Conservation (phyloP, 345 rosid genomes). For the Gossypium mustelinum region DNA sequence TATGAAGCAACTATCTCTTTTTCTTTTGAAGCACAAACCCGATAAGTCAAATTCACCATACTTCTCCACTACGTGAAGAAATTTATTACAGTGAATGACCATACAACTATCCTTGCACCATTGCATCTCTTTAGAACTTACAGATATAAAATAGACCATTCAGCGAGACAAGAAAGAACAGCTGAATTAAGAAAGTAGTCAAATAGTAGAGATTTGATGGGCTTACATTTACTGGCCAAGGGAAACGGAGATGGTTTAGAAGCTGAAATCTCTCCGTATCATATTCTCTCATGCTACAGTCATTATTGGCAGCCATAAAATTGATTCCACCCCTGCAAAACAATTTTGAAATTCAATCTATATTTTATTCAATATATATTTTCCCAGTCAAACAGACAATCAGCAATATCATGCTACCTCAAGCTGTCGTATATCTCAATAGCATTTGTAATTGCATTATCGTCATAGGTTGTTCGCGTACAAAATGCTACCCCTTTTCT, state of each 20-base stretch:
- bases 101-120: neutral
- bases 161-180: neutral
- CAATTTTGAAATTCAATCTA: constrained; percentile 4
- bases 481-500: constrained; percentile 54
- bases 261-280: constrained; percentile 53
- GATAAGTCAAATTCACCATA: neutral
- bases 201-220: neutral
- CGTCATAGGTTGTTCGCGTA: constrained; percentile 48
- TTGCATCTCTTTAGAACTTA: neutral
- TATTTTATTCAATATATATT: neutral
- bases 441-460: constrained; percentile 60
- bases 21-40: neutral
- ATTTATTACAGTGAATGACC: neutral
- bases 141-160: neutral
- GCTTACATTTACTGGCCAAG: constrained; percentile 69
- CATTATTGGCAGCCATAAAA: constrained; percentile 56
- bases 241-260: constrained; percentile 39
- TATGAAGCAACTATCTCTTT: neutral
- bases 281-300: constrained; percentile 45
- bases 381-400: neutral
- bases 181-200: neutral
- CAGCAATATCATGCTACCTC: constrained; percentile 31
- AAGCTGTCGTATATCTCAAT: constrained; percentile 51
- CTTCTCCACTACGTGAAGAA: neutral
- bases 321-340: constrained; percentile 51